These are phyloP conservation scores for Vitis hybrid DNA, from an alignment of 177 flowering plant species.

Conservation along the genomic window DNA sequence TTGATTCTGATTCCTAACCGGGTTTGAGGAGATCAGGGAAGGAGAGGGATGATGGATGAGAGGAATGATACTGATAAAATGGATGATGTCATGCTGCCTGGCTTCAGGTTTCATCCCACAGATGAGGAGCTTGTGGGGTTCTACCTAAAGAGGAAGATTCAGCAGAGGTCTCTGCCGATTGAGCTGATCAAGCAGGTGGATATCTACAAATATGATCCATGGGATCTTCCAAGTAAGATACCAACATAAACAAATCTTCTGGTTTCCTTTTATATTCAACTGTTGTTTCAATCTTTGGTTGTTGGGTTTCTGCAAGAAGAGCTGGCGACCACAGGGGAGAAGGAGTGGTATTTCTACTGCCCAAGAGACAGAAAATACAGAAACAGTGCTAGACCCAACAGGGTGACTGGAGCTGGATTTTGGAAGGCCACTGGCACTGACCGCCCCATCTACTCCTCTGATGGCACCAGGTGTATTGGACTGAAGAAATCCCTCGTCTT, in stretches of 20 bases:
- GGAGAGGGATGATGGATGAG: slow-evolving; percentile 30
- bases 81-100: slow-evolving; percentile 80
- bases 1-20: slow-evolving; percentile 1
- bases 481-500: slow-evolving; percentile 90
- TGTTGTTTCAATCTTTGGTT: background rate
- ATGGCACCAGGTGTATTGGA: slow-evolving; percentile 74
- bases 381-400: slow-evolving; percentile 82
- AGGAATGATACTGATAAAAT: slow-evolving; percentile 37
- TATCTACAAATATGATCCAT: slow-evolving; percentile 88
- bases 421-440: slow-evolving; percentile 98
- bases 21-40: background rate
- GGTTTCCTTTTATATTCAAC: background rate
- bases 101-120: slow-evolving; percentile 92
- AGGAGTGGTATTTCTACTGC: slow-evolving; percentile 92
- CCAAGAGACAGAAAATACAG: slow-evolving; percentile 87
- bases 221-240: slow-evolving; percentile 97
- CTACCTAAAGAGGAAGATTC: slow-evolving; percentile 75
- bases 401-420: slow-evolving; percentile 88
- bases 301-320: slow-evolving; percentile 31
- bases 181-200: slow-evolving; percentile 89
- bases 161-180: slow-evolving; percentile 60
- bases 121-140: slow-evolving; percentile 92
- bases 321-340: slow-evolving; percentile 70
- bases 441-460: slow-evolving; percentile 75
- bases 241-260: too few relatives aligned